Evolutionary conservation across 345 rosid species (phyloP).

Genomic region (Heritiera fomes): DNA sequence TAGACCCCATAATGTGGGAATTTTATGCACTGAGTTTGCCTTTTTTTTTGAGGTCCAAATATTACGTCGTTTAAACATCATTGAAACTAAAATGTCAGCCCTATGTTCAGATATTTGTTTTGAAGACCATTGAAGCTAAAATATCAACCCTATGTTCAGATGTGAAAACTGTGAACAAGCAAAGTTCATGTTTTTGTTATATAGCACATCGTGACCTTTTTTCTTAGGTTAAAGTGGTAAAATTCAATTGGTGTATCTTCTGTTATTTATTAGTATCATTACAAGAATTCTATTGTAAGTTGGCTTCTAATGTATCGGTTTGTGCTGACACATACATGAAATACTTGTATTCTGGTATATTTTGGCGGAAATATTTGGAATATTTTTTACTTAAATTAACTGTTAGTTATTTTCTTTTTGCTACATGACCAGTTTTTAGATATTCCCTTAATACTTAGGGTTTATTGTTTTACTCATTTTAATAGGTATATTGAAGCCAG

Average conservation of each 20-base stretch:
- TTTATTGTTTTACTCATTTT: conserved; percentile 28
- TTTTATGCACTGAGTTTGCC: no score
- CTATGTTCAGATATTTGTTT: neutral
- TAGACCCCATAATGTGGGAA: no score
- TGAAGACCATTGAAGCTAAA: neutral
- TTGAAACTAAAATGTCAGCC: neutral
- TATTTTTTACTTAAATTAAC: neutral
- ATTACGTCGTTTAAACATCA: neutral
- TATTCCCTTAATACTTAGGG: conserved; percentile 3
- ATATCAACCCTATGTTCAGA: neutral
- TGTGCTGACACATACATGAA: conserved; percentile 1
- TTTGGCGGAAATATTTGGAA: neutral
- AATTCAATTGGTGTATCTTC: neutral
- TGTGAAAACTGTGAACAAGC: neutral
- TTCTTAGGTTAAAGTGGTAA: neutral
- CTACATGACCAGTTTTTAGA: neutral
- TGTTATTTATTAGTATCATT: neutral
- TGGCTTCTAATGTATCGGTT: neutral
- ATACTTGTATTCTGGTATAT: neutral
- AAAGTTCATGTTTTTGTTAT: neutral
- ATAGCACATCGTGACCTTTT: neutral
- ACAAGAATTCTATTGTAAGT: neutral
- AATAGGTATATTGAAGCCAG: conserved; percentile 96
- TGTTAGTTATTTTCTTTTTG: neutral
- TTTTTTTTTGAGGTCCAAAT: no score